Evolutionary conservation across 345 rosid species (phyloP).

Genomic region (Eucalyptus grandis): DNA sequence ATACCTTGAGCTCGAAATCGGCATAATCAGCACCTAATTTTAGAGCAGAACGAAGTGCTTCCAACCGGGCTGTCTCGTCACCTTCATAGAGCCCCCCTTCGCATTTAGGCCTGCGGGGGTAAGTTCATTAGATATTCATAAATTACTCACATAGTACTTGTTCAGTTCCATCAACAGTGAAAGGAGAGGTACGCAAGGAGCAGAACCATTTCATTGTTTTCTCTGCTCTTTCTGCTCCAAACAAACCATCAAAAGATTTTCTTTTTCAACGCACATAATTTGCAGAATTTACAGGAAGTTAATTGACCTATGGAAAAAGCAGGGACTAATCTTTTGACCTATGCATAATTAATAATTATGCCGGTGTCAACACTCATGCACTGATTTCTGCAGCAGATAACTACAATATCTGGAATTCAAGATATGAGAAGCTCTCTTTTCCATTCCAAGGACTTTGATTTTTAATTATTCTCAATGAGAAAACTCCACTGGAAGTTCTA

Average conservation of each 20-base stretch:
- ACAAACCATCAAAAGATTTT: not conserved
- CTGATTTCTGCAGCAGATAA: not conserved
- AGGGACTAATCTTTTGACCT: not conserved
- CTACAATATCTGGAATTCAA: not conserved
- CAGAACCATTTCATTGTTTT: not conserved
- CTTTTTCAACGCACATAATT: not conserved
- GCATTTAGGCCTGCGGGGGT: conserved; percentile 27
- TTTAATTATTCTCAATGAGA: not conserved
- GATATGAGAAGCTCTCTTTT: not conserved
- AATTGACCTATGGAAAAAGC: not conserved
- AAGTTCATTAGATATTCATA: not conserved
- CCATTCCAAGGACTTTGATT: not conserved
- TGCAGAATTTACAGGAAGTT: not conserved
- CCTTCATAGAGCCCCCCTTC: conserved; percentile 47
- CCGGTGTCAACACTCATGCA: not conserved
- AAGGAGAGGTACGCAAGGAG: not conserved
- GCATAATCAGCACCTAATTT: conserved; percentile 46
- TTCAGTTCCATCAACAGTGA: not conserved
- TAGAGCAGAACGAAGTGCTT: conserved; percentile 25
- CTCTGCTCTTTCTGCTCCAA: not conserved
- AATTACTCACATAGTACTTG: not conserved
- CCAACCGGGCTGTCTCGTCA: conserved; percentile 21
- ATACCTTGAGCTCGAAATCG: conserved; percentile 48
- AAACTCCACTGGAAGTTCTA: not conserved
- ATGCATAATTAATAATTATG: not conserved